Percentiles rank a stretch among this genome's conserved stretches.
phyloP scores from a whole-genome alignment of 164 flowering plant genomes.

The Aristolochia fimbriata region DNA sequence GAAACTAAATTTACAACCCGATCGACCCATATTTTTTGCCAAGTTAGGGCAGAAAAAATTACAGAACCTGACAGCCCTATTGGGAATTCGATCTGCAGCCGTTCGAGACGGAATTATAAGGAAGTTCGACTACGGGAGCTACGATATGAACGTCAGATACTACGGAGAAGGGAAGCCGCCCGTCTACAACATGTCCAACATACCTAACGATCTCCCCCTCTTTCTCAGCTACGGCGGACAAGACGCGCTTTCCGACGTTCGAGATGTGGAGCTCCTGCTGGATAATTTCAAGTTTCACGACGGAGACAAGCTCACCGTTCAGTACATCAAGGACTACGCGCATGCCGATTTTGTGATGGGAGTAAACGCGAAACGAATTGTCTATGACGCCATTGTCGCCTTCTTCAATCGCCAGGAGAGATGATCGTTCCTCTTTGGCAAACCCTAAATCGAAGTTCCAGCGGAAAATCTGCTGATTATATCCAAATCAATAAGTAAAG shows the following conservation, averaged over 20 bases:
- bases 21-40: no score
- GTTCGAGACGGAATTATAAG: slow-evolving; percentile 40
- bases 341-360: slow-evolving; percentile 73
- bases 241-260: slow-evolving; percentile 46
- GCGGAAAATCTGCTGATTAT: background rate
- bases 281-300: slow-evolving; percentile 55
- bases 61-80: background rate
- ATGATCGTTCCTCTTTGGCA: background rate
- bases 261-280: slow-evolving; percentile 39
- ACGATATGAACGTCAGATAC: slow-evolving; percentile 25
- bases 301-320: slow-evolving; percentile 39
- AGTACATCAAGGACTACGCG: slow-evolving; percentile 45
- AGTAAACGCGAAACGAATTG: slow-evolving; percentile 40
- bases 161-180: slow-evolving; percentile 50
- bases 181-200: slow-evolving; percentile 46
- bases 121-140: slow-evolving; percentile 41
- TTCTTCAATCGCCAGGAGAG: slow-evolving; percentile 33
- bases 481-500: background rate
- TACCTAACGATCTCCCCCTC: slow-evolving; percentile 48
- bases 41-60: no score
- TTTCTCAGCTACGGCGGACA: slow-evolving; percentile 69
- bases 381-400: slow-evolving; percentile 36
- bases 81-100: slow-evolving; percentile 22
- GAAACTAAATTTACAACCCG: background rate
- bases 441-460: background rate